Percentiles rank a stretch among this genome's conserved stretches.
phyloP scores from a whole-genome alignment of 345 rosid species.

The Carallia pectinifolia region DNA sequence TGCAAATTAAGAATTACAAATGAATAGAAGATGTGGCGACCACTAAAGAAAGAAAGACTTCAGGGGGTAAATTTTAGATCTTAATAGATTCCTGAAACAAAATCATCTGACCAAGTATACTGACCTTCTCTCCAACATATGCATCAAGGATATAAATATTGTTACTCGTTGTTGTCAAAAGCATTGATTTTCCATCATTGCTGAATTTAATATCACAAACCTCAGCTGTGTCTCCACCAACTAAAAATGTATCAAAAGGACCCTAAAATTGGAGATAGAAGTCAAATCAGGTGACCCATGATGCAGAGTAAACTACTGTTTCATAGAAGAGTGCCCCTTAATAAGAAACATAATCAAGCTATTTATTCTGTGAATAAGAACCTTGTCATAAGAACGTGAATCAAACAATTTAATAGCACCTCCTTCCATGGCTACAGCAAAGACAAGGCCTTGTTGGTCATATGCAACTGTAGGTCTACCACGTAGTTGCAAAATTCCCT shows the following conservation, averaged over 20 bases:
- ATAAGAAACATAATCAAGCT: background rate
- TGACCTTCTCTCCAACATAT: conserved; percentile 93
- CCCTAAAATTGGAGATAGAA: conserved; percentile 52
- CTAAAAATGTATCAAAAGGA: conserved; percentile 92
- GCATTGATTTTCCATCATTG: conserved; percentile 95
- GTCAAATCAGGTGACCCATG: conserved; percentile 14
- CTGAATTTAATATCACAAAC: conserved; percentile 97
- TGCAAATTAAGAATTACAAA: conserved; percentile 32
- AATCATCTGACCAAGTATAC: conserved; percentile 6
- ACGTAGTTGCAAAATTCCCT: conserved; percentile 87
- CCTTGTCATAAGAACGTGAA: conserved; percentile 95
- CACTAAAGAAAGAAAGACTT: background rate
- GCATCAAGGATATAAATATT: conserved; percentile 89
- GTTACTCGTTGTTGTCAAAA: conserved; percentile 85
- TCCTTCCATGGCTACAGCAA: conserved; percentile 99
- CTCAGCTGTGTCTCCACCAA: conserved; percentile 96
- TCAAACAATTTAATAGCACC: conserved; percentile 96
- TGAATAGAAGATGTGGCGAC: background rate
- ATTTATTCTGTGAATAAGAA: conserved; percentile 11
- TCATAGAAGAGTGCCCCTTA: background rate
- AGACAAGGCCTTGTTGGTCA: conserved; percentile 97
- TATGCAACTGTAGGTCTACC: conserved; percentile 97
- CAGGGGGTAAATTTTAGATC: background rate
- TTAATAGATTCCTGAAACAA: background rate
- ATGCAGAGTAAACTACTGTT: background rate